phyloP scores from a whole-genome alignment of 164 flowering plant genomes.

The Aristolochia californica region DNA sequence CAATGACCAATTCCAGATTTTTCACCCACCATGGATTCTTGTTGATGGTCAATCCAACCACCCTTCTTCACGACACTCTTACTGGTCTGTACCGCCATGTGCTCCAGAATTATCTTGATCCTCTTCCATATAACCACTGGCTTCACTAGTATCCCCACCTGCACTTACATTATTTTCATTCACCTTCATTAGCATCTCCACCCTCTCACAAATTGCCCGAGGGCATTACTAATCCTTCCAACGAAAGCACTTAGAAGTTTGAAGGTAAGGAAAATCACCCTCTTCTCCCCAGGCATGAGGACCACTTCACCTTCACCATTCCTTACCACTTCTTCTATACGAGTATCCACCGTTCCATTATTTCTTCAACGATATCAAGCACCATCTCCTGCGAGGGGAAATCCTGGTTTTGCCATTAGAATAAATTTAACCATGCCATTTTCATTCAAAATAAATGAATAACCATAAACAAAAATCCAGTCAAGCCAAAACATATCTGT shows the following conservation, averaged over 20 bases:
- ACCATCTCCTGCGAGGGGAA: slow-evolving; percentile 25
- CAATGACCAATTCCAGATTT: no score
- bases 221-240: slow-evolving; percentile 68
- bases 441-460: not conserved
- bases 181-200: slow-evolving; percentile 16
- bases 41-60: no score
- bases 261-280: slow-evolving; percentile 37
- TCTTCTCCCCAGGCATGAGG: not conserved
- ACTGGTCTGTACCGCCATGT: no score
- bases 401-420: not conserved
- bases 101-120: slow-evolving; percentile 4
- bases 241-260: slow-evolving; percentile 44
- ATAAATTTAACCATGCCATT: not conserved
- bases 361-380: slow-evolving; percentile 18
- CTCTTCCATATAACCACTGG: slow-evolving; percentile 13
- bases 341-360: slow-evolving; percentile 58
- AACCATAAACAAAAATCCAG: no score
- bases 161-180: slow-evolving; percentile 5
- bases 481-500: no score
- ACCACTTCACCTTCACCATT: slow-evolving; percentile 22
- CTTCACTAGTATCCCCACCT: not conserved
- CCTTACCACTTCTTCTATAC: slow-evolving; percentile 30
- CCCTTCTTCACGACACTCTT: no score
- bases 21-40: no score
- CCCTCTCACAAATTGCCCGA: slow-evolving; percentile 47